Evolutionary conservation across 148 eudicot species (phyloP).

Genomic region (Hydrangea macrophylla): DNA sequence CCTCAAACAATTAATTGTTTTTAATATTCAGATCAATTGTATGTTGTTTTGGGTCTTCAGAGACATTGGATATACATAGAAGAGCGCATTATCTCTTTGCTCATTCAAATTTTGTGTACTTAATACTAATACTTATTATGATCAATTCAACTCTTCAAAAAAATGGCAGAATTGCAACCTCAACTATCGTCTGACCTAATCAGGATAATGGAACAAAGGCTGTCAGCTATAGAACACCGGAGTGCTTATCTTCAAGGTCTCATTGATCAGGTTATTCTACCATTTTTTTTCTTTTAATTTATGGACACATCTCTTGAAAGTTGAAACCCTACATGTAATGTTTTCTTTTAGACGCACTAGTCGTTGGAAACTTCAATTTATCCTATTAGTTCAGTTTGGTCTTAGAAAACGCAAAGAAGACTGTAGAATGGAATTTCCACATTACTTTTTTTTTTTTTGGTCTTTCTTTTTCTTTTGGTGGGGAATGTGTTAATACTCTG

Average conservation of each 20-base stretch:
- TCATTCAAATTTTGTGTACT: conserved; percentile 25
- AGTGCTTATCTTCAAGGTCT: conserved; percentile 50
- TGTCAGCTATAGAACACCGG: conserved; percentile 61
- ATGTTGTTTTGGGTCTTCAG: too few species aligned
- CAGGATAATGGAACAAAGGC: conserved; percentile 72
- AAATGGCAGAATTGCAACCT: conserved; percentile 32
- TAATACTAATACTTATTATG: conserved; percentile 48
- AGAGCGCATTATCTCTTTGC: conserved; percentile 25
- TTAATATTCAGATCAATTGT: too few species aligned
- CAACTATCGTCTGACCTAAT: conserved; percentile 60
- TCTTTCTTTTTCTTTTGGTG: too few species aligned
- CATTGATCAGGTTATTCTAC: conserved; percentile 49
- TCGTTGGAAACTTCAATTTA: too few species aligned
- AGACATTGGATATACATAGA: too few species aligned
- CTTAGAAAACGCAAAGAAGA: too few species aligned
- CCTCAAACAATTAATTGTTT: too few species aligned
- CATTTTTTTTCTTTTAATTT: not conserved
- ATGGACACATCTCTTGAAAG: not conserved
- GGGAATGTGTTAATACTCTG: too few species aligned
- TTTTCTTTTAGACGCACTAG: too few species aligned
- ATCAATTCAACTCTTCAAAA: not conserved
- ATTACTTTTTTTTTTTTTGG: too few species aligned
- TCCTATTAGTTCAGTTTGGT: too few species aligned
- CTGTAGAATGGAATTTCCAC: too few species aligned
- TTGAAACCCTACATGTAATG: not conserved